Percentiles rank a stretch among this genome's conserved stretches.
These are phyloP conservation scores for Pharnaceum exiguum DNA, from an alignment of 148 eudicot species.

Conservation along the genomic window DNA sequence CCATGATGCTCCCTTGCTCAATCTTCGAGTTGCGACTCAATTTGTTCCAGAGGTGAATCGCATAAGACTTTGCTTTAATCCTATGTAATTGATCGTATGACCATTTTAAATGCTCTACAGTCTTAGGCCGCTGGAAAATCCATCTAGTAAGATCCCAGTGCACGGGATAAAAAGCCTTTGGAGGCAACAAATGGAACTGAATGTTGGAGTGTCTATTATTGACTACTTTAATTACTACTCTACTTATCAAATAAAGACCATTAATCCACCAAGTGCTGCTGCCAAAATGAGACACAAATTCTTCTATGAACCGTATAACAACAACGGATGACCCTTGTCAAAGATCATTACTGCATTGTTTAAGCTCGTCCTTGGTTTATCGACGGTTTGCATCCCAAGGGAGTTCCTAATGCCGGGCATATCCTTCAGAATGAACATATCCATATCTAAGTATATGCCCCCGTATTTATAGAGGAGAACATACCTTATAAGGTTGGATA, in stretches of 20 bases:
- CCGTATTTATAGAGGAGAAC: conserved; percentile 51
- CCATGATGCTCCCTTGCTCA: neutral
- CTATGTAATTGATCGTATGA: neutral
- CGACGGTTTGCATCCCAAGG: conserved; percentile 43
- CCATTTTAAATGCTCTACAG: no score
- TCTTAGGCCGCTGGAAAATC: conserved; percentile 25
- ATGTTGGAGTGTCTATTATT: neutral
- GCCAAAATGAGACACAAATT: conserved; percentile 41
- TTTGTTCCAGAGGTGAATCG: neutral
- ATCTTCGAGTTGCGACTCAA: neutral
- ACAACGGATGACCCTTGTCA: conserved; percentile 41
- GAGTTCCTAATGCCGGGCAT: conserved; percentile 41
- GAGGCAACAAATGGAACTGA: conserved; percentile 42
- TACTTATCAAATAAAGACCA: conserved; percentile 54
- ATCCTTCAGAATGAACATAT: conserved; percentile 38
- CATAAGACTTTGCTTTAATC: neutral
- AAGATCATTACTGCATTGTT: conserved; percentile 54
- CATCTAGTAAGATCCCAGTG: conserved; percentile 33
- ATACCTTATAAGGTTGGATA: conserved; percentile 45
- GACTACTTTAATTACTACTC: conserved; percentile 33
- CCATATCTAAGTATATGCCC: conserved; percentile 47
- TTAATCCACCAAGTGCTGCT: conserved; percentile 59
- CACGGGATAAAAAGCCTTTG: conserved; percentile 44
- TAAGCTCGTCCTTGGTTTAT: conserved; percentile 33
- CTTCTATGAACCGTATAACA: conserved; percentile 43